Conservation (phyloP, 306 rosid species). For the Carpinus viminea region DNA sequence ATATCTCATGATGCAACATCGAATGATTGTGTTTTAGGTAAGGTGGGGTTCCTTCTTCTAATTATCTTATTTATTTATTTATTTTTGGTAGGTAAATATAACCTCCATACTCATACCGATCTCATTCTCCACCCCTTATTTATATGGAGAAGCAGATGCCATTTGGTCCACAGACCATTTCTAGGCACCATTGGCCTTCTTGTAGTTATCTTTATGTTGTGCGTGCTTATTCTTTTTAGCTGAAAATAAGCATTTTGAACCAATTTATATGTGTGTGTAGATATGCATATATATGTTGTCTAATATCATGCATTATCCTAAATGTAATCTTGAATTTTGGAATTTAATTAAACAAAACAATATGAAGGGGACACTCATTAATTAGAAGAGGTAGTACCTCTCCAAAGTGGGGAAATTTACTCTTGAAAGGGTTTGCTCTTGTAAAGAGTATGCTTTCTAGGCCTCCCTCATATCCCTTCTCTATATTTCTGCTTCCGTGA, state of each 20-base stretch:
- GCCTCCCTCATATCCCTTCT: background rate
- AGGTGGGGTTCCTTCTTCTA: constrained; percentile 17
- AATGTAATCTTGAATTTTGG: background rate
- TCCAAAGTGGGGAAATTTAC: background rate
- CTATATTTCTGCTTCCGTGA: background rate
- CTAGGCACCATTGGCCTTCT: background rate
- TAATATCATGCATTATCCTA: background rate
- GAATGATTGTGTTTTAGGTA: constrained; percentile 58
- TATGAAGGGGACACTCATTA: background rate
- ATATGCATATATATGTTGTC: background rate
- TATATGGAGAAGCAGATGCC: background rate
- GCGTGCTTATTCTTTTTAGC: background rate
- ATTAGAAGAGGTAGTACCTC: background rate
- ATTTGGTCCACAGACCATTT: background rate
- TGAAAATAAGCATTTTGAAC: background rate
- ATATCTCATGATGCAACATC: constrained; percentile 29
- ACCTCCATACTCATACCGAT: background rate
- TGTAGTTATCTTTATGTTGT: background rate
- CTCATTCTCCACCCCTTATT: background rate
- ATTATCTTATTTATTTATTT: background rate
- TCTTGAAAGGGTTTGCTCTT: background rate
- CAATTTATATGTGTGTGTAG: background rate
- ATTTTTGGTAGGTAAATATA: background rate
- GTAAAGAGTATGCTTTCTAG: background rate
- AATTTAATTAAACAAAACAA: background rate